Percentiles rank a stretch among this genome's conserved stretches.
Conservation (phyloP, 371 early-diverging fungal species). For the Mortierella sp. region DNA sequence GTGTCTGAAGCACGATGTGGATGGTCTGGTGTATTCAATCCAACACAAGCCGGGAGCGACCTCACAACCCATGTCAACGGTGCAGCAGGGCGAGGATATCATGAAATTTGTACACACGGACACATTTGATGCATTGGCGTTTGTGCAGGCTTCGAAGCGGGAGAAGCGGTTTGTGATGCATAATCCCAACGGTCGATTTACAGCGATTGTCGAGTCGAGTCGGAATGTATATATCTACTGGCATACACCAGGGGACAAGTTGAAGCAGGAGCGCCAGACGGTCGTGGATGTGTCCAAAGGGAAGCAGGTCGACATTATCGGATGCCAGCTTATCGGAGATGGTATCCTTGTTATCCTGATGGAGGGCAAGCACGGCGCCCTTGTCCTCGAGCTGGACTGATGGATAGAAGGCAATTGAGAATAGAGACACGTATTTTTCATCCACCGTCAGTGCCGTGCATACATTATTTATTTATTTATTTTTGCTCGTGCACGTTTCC, state of each 20-base stretch:
- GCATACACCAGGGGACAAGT: conserved; percentile 53
- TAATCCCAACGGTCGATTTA: conserved; percentile 65
- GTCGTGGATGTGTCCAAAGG: conserved; percentile 53
- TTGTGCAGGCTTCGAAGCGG: conserved; percentile 86
- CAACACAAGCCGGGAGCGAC: conserved; percentile 36
- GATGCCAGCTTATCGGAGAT: conserved; percentile 62
- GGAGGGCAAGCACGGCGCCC: conserved; percentile 60
- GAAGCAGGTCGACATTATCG: conserved; percentile 60
- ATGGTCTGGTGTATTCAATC: conserved; percentile 74
- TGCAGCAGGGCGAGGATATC: conserved; percentile 21
- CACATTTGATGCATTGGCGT: conserved; percentile 83
- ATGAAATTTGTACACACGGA: conserved; percentile 63
- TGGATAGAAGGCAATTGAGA: neutral
- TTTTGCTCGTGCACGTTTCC: conserved; percentile 16
- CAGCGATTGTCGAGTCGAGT: conserved; percentile 77
- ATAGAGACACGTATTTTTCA: neutral
- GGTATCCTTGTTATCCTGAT: conserved; percentile 63
- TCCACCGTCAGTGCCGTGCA: neutral
- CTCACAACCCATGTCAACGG: conserved; percentile 22
- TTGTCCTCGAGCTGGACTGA: conserved; percentile 37
- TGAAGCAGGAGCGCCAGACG: conserved; percentile 41
- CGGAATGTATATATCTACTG: conserved; percentile 80
- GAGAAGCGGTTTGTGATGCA: conserved; percentile 74
- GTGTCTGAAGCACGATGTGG: conserved; percentile 81
- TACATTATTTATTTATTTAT: neutral